Evolutionary conservation across 345 rosid genomes (phyloP), one percentile per base, ranked within the genome.

Genomic region (Camelina laxa): DNA sequence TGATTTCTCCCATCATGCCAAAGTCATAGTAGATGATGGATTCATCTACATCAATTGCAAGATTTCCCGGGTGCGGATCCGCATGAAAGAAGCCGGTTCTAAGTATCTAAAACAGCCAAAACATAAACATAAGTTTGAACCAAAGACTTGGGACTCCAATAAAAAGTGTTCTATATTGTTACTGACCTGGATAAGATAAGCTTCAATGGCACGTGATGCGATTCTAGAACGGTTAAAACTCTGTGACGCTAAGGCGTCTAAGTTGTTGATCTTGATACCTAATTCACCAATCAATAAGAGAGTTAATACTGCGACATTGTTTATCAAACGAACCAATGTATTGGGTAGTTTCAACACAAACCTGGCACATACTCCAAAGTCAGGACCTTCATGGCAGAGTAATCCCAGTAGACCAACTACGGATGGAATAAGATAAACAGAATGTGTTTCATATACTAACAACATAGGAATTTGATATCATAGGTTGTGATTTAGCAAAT

Each of bases 1-100:
- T 91, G 72, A 94, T 90, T 73, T 94, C 97, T 77, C 98, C 98
- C 98, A 94, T 94, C 98, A 94, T 90, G 31, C 98, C 98, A 60
- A 90, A 94, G 81, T 94, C 98, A 71, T 94, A 94, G 78, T 94
- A 94, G 76, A 94, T 94, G 66, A 94, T 72, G 13, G 93, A 56
- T 73, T 94, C 92, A 67, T 94, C 96, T 63, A 75, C 80, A 79
- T 94, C 98, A 47, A 94, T 79, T 13, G 98, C 97, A 16, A 94
- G 96, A 76, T 94, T 94, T 66, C 98, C 98, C 19, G 98, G 98
- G 79, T 94, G 98, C 0, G 98, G 98, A 79, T 94, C 98, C 65
- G 98, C 98, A 69, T 94, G 98, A 82, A 94, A 94, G 85, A 94
- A 91, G 47, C 97, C 98, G 5, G 97, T 94, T 84, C 54, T 91